Base-by-base conservation (phyloP, 2,329 filamentous ascomycete species). In the Helotiales sp. region DNA sequence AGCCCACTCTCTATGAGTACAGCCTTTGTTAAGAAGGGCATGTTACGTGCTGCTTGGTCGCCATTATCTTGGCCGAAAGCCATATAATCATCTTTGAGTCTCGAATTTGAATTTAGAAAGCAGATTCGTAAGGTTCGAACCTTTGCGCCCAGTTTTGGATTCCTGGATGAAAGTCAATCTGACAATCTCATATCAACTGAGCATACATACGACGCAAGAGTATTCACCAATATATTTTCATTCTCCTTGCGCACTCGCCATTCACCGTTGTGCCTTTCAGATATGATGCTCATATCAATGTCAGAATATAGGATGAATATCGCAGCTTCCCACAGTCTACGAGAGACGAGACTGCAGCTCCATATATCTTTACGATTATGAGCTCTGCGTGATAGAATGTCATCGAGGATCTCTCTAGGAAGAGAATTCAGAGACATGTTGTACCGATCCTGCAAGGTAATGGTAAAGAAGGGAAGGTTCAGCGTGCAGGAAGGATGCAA, bases 311-410 rank as follows among this genome's bases (percentile, higher is more conserved):
- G 31, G 25, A 53, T 42, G 29, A 36, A 53, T 42, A 36, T 53
- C n/a, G 51, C 36, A 31, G 22, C 51, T 44, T 53, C 51, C 31
- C 34, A 44, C 36, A 40, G 44, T 19, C 12, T 40, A 44, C 15
- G 51, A 19, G 51, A 53, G 34, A 44, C 34, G 34, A 53, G 36
- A 53, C 51, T 42, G 27, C 51, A 53, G 51, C 51, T 53, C 51
- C 51, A 44, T 31, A 53, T 31, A 44, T 53, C 36, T 9, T 31
- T 44, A 13, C 22, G 51, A 53, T 22, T 33, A 10, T 53, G 8
- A 22, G 51, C 51, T 22, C 36, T 31, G 36, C 24, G 22, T 5
- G 36, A 53, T 30, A 53, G 22, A 53, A 53, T 53, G 24, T 53
- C 22, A 44, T 44, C 1, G 8, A 53, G 24, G 15, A 44, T 44